Percentiles rank a stretch among this genome's conserved stretches.
Evolutionary conservation across 129 eudicot genomes (phyloP).

Genomic region (Arctium lappa): DNA sequence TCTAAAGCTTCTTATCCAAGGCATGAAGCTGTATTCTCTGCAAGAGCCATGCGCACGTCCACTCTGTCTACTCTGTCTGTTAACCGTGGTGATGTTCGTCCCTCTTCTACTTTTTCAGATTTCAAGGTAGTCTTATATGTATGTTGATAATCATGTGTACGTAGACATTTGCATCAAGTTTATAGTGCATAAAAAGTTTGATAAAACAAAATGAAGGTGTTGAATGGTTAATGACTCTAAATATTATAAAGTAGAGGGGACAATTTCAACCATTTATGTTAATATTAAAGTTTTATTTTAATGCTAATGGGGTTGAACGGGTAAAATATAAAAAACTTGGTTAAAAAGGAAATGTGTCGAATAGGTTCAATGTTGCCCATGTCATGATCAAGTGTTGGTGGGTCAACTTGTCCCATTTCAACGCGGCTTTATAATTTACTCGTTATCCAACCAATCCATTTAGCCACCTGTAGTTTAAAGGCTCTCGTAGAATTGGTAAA

Average conservation of each 20-base stretch:
- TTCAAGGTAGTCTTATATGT: neutral
- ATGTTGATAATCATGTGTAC: too few species aligned
- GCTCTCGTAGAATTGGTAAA: neutral
- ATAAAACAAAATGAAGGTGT: neutral
- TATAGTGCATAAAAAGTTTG: neutral
- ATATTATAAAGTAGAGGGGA: too few species aligned
- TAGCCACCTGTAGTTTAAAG: neutral
- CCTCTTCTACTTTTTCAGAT: neutral
- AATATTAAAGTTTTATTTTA: too few species aligned
- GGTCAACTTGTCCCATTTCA: too few species aligned
- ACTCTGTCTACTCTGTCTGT: neutral
- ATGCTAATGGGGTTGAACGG: too few species aligned
- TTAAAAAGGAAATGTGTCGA: too few species aligned
- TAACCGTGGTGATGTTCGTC: neutral
- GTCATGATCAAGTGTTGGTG: too few species aligned
- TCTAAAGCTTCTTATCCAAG: neutral
- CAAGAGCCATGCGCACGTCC: neutral
- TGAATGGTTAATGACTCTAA: neutral
- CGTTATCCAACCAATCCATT: too few species aligned
- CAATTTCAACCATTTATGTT: too few species aligned
- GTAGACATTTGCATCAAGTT: neutral
- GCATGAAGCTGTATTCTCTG: neutral
- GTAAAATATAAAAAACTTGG: too few species aligned
- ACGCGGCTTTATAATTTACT: too few species aligned
- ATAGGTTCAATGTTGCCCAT: too few species aligned